These are phyloP conservation scores for Fennellomyces sp. DNA, from an alignment of 371 early-diverging fungal genomes.

Conservation along the genomic window DNA sequence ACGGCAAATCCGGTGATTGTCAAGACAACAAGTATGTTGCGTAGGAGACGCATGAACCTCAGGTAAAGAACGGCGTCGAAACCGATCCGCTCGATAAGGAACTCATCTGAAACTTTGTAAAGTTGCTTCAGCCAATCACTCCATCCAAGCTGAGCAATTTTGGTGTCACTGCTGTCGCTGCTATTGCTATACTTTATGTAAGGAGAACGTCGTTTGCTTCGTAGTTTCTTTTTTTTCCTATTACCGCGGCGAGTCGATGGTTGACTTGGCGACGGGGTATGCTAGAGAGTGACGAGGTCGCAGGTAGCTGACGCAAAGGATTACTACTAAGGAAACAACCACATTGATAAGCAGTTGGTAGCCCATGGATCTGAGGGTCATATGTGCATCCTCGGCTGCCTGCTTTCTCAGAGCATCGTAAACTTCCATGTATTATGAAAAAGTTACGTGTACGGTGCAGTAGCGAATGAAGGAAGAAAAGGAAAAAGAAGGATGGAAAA, in stretches of 20 bases:
- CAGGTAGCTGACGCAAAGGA: constrained; percentile 46
- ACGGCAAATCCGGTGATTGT: constrained; percentile 61
- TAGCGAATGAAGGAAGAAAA: background rate
- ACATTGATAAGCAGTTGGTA: constrained; percentile 55
- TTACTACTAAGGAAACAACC: constrained; percentile 43
- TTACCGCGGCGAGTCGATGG: background rate
- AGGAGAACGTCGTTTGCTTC: too few species aligned
- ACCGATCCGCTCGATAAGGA: constrained; percentile 68
- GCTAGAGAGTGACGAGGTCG: constrained; percentile 51
- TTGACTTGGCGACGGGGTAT: constrained; percentile 32
- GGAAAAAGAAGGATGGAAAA: background rate
- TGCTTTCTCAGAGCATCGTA: constrained; percentile 32
- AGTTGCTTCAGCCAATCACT: constrained; percentile 73
- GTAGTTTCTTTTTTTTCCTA: background rate
- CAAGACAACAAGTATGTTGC: constrained; percentile 56
- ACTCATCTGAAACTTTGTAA: constrained; percentile 57
- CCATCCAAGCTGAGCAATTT: constrained; percentile 31
- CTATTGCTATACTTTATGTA: background rate
- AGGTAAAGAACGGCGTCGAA: constrained; percentile 81
- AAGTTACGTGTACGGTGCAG: background rate
- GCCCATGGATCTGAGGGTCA: constrained; percentile 49
- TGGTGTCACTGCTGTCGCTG: background rate
- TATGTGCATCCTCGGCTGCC: constrained; percentile 35
- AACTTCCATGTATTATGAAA: constrained; percentile 9
- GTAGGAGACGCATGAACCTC: constrained; percentile 67